phyloP scores from a whole-genome alignment of 176 grass and related monocot genomes.

The Musa acuminata region DNA sequence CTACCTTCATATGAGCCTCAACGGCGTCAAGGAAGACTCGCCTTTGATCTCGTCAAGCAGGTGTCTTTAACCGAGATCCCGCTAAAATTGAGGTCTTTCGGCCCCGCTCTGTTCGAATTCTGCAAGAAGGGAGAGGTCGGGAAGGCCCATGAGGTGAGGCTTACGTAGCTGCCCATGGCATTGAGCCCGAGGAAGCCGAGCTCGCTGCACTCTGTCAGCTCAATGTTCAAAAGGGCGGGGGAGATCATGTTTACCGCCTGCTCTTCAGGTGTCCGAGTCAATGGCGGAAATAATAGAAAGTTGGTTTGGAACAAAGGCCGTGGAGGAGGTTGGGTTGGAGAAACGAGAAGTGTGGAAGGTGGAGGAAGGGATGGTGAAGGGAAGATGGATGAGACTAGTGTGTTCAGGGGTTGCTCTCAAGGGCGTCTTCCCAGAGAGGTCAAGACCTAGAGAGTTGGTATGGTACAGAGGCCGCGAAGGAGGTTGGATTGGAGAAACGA shows the following conservation, averaged over 20 bases:
- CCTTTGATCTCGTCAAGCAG: conserved; percentile 60
- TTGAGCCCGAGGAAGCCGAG: conserved; percentile 66
- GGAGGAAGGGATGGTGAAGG: conserved; percentile 42
- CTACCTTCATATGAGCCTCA: conserved; percentile 52
- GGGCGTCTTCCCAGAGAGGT: no score
- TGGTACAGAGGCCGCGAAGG: no score
- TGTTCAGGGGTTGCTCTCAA: conserved; percentile 34
- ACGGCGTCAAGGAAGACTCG: conserved; percentile 45
- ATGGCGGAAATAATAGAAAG: conserved; percentile 41
- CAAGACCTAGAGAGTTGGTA: no score
- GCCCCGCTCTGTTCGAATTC: conserved; percentile 65
- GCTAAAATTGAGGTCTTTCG: conserved; percentile 53
- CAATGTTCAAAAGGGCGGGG: conserved; percentile 31
- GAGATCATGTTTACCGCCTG: conserved; percentile 59
- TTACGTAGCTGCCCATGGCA: conserved; percentile 42
- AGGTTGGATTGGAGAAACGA: no score
- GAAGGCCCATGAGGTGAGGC: conserved; percentile 48
- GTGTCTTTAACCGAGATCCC: conserved; percentile 51
- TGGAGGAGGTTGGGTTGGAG: conserved; percentile 29
- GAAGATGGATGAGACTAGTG: conserved; percentile 65
- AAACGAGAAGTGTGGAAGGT: conserved; percentile 47
- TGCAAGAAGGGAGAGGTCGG: conserved; percentile 43
- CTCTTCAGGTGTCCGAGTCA: conserved; percentile 54
- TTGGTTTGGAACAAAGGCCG: conserved; percentile 47
- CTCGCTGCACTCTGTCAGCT: conserved; percentile 54